Evolutionary conservation across 257 asterid species (phyloP).

Genomic region (Scutellaria minor): DNA sequence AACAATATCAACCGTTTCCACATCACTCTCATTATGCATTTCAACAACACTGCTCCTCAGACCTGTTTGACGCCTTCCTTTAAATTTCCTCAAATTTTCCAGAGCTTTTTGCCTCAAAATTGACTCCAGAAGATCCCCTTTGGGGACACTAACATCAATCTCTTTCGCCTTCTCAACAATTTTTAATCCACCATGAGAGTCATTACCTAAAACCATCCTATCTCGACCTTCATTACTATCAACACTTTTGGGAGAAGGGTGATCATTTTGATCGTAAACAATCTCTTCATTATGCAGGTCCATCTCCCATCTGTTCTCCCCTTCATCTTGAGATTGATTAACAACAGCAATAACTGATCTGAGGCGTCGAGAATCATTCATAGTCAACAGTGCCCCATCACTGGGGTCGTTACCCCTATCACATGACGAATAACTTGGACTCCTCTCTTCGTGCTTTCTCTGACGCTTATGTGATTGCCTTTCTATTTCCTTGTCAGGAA

Average conservation of each 20-base stretch:
- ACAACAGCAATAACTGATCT: conserved; percentile 70
- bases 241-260: conserved; percentile 64
- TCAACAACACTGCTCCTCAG: conserved; percentile 32
- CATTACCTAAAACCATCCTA: conserved; percentile 41
- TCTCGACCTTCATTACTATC: conserved; percentile 54
- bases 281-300: conserved; percentile 65
- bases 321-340: conserved; percentile 44
- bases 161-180: conserved; percentile 34
- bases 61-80: conserved; percentile 42
- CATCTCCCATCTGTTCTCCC: conserved; percentile 46
- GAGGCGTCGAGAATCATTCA: conserved; percentile 60
- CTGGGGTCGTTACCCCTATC: conserved; percentile 42
- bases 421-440: conserved; percentile 47
- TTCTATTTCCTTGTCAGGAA: conserved; percentile 24
- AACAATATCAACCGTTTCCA: conserved; percentile 28
- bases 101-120: conserved; percentile 83
- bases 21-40: conserved; percentile 37
- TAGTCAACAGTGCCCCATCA: conserved; percentile 43
- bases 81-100: conserved; percentile 76
- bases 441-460: conserved; percentile 43
- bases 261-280: conserved; percentile 56
- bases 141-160: conserved; percentile 35
- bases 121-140: conserved; percentile 59
- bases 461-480: conserved; percentile 34
- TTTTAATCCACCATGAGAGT: no score